Evolutionary conservation across 139 green algal species (phyloP), one percentile per base, ranked within the genome.

Genomic region (Asterochloris sp.): DNA sequence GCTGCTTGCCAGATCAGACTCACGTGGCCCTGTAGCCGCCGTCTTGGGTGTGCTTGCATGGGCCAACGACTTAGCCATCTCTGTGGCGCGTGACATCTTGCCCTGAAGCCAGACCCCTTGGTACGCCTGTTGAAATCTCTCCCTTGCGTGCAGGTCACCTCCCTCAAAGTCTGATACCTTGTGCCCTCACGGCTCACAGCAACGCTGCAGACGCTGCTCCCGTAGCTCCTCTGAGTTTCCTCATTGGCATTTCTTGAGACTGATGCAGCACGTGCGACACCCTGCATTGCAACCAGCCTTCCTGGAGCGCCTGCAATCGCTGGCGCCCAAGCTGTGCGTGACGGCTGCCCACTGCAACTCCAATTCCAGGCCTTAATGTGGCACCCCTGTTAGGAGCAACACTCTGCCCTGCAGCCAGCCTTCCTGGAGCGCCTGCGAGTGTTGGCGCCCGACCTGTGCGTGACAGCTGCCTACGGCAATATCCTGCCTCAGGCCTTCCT

Each of bases 381-480:
- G 38, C 38, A 14, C 16, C 16, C 13, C 29, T 64, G 6, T 24
- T 62, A 28, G 0, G 10, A 67, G 38, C 29, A 13, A 64, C 2
- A 23, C 10, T 66, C 16, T 12, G 12, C 23, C 1, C 47, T 83
- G 26, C 89, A 96, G 82, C 66, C 74, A 21, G 71, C 60, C 6
- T 99, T 99, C 74, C 87, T 99, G 66, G 79, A 86, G 6, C 15
- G 79, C 6, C 76, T 99, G 61, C 47, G 75, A 14, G 78, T 64
- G 0, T 66, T 98, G 64, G n/a, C 86, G 24, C 94, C 95, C 0
- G 96, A 99, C 87, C 88, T 99, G 28, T 97, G 91, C 78, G 84
- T 99, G 13, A 99, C 97, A 0, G 97, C 96, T 10, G 97, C 97
- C 0, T 98, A 99, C 79, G 97, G 97, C 83, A 98, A 99, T 90